These are phyloP conservation scores for Capsicum baccatum DNA, from an alignment of 257 asterid genomes.

Conservation along the genomic window DNA sequence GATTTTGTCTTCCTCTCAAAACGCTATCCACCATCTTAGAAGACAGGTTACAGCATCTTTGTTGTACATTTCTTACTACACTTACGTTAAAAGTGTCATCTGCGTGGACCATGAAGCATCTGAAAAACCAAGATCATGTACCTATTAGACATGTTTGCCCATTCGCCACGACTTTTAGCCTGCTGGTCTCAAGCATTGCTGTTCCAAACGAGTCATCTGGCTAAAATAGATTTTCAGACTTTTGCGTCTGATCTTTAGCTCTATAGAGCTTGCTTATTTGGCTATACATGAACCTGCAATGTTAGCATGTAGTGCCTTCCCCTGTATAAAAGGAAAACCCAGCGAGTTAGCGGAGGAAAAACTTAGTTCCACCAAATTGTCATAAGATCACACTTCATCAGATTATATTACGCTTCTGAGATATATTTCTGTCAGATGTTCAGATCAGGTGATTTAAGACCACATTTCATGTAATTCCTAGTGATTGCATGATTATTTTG, in stretches of 20 bases:
- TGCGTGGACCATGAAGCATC: slow-evolving; percentile 1
- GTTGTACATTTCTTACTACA: neutral
- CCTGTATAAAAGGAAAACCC: neutral
- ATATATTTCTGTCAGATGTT: neutral
- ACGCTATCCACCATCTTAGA: neutral
- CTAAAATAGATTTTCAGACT: neutral
- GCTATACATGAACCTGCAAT: neutral
- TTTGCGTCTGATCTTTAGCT: neutral
- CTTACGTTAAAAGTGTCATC: neutral
- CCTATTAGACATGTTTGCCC: neutral
- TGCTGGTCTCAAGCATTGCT: neutral
- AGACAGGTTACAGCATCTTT: neutral
- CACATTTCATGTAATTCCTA: neutral
- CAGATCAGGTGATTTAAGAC: neutral
- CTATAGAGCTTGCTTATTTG: neutral
- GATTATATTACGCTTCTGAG: neutral
- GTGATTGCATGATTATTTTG: neutral
- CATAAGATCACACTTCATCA: neutral
- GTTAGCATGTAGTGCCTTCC: neutral
- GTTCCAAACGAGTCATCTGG: slow-evolving; percentile 3
- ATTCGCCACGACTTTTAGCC: neutral
- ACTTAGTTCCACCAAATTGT: neutral
- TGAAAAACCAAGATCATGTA: neutral
- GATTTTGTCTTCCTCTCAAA: neutral
- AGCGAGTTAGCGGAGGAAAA: neutral